phyloP scores from a whole-genome alignment of 495 filamentous ascomycete species.

The Penicillium pulvis region DNA sequence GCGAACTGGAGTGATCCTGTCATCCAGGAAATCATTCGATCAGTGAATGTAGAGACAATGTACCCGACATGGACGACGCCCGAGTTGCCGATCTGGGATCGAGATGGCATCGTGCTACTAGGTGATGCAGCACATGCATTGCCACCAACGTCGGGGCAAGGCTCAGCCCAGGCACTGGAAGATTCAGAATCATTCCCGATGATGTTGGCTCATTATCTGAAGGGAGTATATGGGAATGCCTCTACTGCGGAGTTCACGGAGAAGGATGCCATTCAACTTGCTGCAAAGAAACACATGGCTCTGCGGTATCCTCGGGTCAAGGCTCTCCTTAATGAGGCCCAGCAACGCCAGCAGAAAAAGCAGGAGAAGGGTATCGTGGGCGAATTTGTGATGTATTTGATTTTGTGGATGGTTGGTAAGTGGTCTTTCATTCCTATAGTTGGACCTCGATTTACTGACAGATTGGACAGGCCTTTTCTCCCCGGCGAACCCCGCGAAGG shows the following conservation, averaged over 20 bases:
- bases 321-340: slow-evolving; percentile 7
- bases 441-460: neutral
- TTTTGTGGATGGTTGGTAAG: slow-evolving; percentile 15
- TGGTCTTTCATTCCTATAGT: neutral
- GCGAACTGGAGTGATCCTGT: slow-evolving; percentile 14
- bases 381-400: slow-evolving; percentile 16
- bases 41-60: slow-evolving; percentile 12
- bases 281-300: slow-evolving; percentile 11
- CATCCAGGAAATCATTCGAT: slow-evolving; percentile 9
- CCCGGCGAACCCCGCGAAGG: slow-evolving; percentile 1
- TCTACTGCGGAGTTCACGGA: neutral
- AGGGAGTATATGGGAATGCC: slow-evolving; percentile 1
- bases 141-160: slow-evolving; percentile 15
- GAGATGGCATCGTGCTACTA: slow-evolving; percentile 12
- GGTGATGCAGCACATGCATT: slow-evolving; percentile 17
- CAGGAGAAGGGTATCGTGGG: slow-evolving; percentile 8
- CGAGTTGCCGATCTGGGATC: slow-evolving; percentile 10
- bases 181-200: slow-evolving; percentile 9
- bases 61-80: slow-evolving; percentile 15
- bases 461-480: slow-evolving; percentile 1
- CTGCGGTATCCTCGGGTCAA: slow-evolving; percentile 10
- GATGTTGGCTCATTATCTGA: slow-evolving; percentile 9
- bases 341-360: slow-evolving; percentile 8
- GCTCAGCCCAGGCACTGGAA: slow-evolving; percentile 13
- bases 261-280: slow-evolving; percentile 8